Percentiles rank a stretch among this genome's conserved stretches.
phyloP scores from a whole-genome alignment of 2,329 filamentous ascomycete species.

The Aspergillus fischeri region DNA sequence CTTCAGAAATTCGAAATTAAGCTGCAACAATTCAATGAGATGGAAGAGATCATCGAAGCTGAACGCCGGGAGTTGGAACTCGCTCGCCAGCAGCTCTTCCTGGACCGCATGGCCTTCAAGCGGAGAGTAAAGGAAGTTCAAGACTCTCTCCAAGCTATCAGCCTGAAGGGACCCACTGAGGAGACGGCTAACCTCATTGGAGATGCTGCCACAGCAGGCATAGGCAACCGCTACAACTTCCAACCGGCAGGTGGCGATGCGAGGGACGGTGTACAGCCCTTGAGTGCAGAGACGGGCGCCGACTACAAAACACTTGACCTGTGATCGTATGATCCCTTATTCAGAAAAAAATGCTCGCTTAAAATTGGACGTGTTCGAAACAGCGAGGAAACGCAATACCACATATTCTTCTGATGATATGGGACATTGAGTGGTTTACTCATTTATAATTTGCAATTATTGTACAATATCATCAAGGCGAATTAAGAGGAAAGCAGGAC shows the following conservation, averaged over 20 bases:
- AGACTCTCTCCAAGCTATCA: slow-evolving; percentile 56
- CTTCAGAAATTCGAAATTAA: slow-evolving; percentile 95
- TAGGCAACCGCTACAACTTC: slow-evolving; percentile 41
- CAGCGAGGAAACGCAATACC: not conserved
- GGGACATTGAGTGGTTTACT: not conserved
- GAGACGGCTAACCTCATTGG: slow-evolving; percentile 35
- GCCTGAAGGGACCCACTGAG: slow-evolving; percentile 40
- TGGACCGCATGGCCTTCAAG: slow-evolving; percentile 87
- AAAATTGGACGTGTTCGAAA: slow-evolving; percentile 1
- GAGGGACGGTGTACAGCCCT: slow-evolving; percentile 33
- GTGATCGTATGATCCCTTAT: slow-evolving; percentile 20
- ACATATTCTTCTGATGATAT: not conserved
- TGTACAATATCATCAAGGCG: slow-evolving; percentile 18
- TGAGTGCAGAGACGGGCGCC: slow-evolving; percentile 37
- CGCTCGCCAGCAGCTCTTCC: slow-evolving; percentile 85
- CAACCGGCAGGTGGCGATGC: slow-evolving; percentile 30
- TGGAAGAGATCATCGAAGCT: slow-evolving; percentile 86
- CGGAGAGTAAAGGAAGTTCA: slow-evolving; percentile 80
- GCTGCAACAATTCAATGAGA: slow-evolving; percentile 91
- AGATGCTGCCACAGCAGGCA: slow-evolving; percentile 31
- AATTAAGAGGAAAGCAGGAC: not conserved
- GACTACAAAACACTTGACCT: slow-evolving; percentile 43
- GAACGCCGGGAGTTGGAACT: slow-evolving; percentile 91
- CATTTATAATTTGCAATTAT: slow-evolving; percentile 18
- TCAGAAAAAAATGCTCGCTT: slow-evolving; percentile 1